Evolutionary conservation across 2,329 filamentous ascomycete genomes (phyloP), one percentile per base, ranked within the genome.

Genomic region (Aspergillus tanneri): DNA sequence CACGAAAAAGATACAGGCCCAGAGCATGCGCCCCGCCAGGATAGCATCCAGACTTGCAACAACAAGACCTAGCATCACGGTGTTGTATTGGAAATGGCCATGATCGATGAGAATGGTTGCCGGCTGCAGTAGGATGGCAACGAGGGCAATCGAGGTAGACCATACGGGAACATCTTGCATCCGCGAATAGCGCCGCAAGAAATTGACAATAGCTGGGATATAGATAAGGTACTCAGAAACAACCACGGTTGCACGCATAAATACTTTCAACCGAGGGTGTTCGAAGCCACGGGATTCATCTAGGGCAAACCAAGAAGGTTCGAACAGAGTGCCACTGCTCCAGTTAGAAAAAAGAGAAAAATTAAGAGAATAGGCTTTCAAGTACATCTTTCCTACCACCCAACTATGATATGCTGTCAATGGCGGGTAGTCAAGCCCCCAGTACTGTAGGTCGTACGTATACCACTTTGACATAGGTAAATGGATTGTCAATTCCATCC

Each of bases 341-440:
- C 18, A n/a, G 47, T 60, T 38, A 65, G 59, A 12, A 32, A 34
- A 1, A 34, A 12, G 2, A 19, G 16, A 30, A 4, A 16, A 6
- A 10, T 21, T 42, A 54, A 47, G 58, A 57, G n/a, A 22, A 12
- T 9, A 40, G 10, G 21, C 4, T 8, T 27, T n/a, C 6, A 66
- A 79, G 55, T 73, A 83, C 76, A 96, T 81, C 71, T 86, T 87
- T 54, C 93, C 93, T 52, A 95, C 75, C n/a, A 93, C 65, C 92
- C 91, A 97, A 75, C 91, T 96, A 71, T 99, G 93, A 72, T 99
- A 99, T 43, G 93, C 95, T 44, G 93, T 99, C 72, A 99, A 80
- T 43, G 93, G 93, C 47, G 93, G 93, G 69, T 99, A 99, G 72
- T 99, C 93, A 57, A 99, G 79, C 0, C 95, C 95, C 93, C 93